Percentiles rank a stretch among this genome's conserved stretches.
phyloP scores from a whole-genome alignment of 257 asterid genomes.

The Thymus mandschuricus region DNA sequence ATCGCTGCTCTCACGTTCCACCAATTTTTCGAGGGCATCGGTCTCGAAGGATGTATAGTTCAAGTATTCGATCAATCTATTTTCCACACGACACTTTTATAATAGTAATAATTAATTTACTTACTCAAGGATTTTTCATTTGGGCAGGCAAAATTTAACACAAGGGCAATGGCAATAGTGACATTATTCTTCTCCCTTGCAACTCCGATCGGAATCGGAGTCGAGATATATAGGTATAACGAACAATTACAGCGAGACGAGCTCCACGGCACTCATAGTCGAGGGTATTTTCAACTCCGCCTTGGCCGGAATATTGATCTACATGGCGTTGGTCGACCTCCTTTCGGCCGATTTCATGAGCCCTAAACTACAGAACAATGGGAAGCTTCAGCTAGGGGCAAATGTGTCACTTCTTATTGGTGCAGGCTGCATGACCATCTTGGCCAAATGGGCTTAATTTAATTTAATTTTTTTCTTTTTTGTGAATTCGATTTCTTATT shows the following conservation, averaged over 20 bases:
- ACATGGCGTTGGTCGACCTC: slow-evolving; percentile 49
- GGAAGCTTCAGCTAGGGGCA: slow-evolving; percentile 37
- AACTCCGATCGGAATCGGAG: slow-evolving; percentile 36
- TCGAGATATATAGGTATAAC: slow-evolving; percentile 45
- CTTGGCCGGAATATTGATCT: slow-evolving; percentile 45
- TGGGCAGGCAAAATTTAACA: slow-evolving; percentile 39
- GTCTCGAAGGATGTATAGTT: slow-evolving; percentile 53
- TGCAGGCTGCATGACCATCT: slow-evolving; percentile 50
- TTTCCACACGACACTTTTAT: too few relatives aligned
- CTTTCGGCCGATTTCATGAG: slow-evolving; percentile 49
- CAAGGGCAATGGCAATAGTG: slow-evolving; percentile 31
- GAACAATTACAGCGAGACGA: slow-evolving; percentile 39
- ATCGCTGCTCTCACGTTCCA: slow-evolving; percentile 50
- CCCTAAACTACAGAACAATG: slow-evolving; percentile 36
- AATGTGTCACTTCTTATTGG: slow-evolving; percentile 44
- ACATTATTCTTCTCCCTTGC: slow-evolving; percentile 42
- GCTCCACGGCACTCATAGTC: slow-evolving; percentile 29
- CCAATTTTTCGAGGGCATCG: slow-evolving; percentile 58
- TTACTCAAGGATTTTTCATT: too few relatives aligned
- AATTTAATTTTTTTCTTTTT: neutral
- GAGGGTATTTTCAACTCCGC: slow-evolving; percentile 46
- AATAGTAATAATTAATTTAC: too few relatives aligned
- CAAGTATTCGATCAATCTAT: slow-evolving; percentile 33
- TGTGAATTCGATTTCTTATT: too few relatives aligned
- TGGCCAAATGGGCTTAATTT: slow-evolving; percentile 46